Conservation (phyloP, 2,329 filamentous ascomycete genomes). For the Emergomyces africanus region DNA sequence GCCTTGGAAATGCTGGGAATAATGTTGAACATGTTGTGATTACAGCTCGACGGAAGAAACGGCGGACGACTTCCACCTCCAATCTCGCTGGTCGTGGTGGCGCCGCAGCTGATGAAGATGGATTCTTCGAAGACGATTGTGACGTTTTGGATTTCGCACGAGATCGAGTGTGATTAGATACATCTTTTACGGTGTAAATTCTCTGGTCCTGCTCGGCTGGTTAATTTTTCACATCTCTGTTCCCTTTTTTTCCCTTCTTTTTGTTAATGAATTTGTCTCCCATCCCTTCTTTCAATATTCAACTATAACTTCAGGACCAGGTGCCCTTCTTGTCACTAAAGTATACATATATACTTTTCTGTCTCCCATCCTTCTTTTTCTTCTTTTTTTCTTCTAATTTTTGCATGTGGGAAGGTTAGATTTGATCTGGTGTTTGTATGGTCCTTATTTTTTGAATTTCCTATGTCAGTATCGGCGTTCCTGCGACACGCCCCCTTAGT, state of each 20-base stretch:
- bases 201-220: neutral
- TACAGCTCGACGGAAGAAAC: conserved; percentile 60
- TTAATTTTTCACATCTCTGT: neutral
- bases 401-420: neutral
- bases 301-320: neutral
- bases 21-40: conserved; percentile 69
- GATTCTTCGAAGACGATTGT: conserved; percentile 86
- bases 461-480: neutral
- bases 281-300: neutral
- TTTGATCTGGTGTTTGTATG: neutral
- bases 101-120: conserved; percentile 42
- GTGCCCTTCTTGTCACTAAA: neutral
- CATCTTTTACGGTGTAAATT: neutral
- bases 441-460: neutral
- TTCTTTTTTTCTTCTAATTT: neutral
- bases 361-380: neutral
- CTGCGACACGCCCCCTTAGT: conserved; percentile 5
- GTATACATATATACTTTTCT: neutral
- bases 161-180: conserved; percentile 35
- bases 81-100: conserved; percentile 26
- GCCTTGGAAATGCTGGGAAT: conserved; percentile 40
- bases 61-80: conserved; percentile 12
- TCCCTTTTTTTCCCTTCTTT: neutral
- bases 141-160: conserved; percentile 79
- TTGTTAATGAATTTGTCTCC: neutral